These are phyloP conservation scores for Schizochytrium sp. DNA, from an alignment of 108 stramenopile species.

Conservation along the genomic window DNA sequence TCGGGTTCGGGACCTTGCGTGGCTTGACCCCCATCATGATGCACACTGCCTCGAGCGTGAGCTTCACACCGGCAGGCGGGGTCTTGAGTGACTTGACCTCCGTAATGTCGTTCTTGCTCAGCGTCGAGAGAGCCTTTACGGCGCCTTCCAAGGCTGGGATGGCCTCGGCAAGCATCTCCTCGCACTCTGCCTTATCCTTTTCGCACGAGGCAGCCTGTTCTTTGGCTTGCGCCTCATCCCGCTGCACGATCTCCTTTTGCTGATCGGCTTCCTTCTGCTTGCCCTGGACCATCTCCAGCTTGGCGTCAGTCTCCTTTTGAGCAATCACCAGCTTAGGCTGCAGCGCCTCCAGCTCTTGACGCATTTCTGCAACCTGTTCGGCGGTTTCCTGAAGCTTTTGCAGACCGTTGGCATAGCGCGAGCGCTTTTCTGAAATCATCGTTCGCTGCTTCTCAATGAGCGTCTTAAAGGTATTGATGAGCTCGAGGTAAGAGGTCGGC, in stretches of 20 bases:
- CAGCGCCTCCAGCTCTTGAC: slow-evolving; percentile 43
- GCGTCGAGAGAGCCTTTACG: slow-evolving; percentile 56
- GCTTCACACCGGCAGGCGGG: slow-evolving; percentile 58
- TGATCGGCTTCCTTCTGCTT: slow-evolving; percentile 46
- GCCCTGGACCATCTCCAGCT: slow-evolving; percentile 41
- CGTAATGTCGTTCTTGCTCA: slow-evolving; percentile 56
- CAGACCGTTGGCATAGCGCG: slow-evolving; percentile 53
- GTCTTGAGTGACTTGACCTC: slow-evolving; percentile 61
- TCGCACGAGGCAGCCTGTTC: slow-evolving; percentile 44
- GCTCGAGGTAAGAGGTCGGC: slow-evolving; percentile 56
- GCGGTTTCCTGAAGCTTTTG: slow-evolving; percentile 48
- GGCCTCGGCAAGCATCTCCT: slow-evolving; percentile 59
- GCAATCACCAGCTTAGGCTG: slow-evolving; percentile 59
- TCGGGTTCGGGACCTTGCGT: slow-evolving; percentile 34
- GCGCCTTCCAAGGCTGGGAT: slow-evolving; percentile 60
- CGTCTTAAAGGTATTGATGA: slow-evolving; percentile 38
- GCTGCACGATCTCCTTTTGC: slow-evolving; percentile 43
- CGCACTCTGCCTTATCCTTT: slow-evolving; percentile 40
- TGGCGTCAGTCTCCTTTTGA: slow-evolving; percentile 46
- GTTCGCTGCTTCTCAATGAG: slow-evolving; percentile 35
- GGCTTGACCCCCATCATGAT: slow-evolving; percentile 51
- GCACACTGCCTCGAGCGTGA: slow-evolving; percentile 47
- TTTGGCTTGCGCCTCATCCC: slow-evolving; percentile 35
- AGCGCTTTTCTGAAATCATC: background rate
- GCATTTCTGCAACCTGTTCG: slow-evolving; percentile 52